A percentile compares a stretch with the other conserved stretches of the same genome.
Evolutionary conservation across 805 yeast species (phyloP).

Genomic region (Kluyveromyces wickerhamii): DNA sequence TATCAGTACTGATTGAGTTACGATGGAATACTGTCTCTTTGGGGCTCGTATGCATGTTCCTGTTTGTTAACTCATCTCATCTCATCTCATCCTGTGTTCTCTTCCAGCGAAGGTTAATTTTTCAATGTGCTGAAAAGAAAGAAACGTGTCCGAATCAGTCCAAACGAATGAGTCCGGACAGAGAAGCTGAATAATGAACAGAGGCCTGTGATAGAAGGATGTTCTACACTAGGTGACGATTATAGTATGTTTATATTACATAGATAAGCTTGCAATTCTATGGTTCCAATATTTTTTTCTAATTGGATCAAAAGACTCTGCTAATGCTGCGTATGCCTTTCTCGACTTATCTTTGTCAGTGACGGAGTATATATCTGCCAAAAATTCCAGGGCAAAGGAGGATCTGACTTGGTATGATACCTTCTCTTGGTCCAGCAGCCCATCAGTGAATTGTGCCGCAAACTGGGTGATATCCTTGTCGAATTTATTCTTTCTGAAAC

Average conservation of each 20-base stretch:
- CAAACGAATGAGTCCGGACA: no score
- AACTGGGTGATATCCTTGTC: slow-evolving; percentile 38
- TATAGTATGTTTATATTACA: no score
- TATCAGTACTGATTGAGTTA: neutral
- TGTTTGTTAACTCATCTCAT: slow-evolving; percentile 1
- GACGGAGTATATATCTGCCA: slow-evolving; percentile 42
- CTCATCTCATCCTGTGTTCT: slow-evolving; percentile 4
- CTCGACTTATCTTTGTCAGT: slow-evolving; percentile 30
- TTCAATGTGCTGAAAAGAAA: no score
- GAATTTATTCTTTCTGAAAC: slow-evolving; percentile 17
- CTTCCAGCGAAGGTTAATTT: no score
- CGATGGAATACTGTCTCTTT: no score
- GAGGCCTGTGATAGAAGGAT: no score
- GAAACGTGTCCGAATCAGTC: no score
- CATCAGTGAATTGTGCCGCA: slow-evolving; percentile 36
- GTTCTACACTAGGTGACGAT: no score
- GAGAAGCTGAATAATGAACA: no score
- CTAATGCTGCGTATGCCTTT: slow-evolving; percentile 44
- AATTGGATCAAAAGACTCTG: slow-evolving; percentile 50
- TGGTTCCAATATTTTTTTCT: slow-evolving; percentile 56
- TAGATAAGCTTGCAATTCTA: slow-evolving; percentile 20
- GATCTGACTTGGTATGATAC: slow-evolving; percentile 34
- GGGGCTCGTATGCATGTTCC: no score
- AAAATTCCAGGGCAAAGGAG: slow-evolving; percentile 54
- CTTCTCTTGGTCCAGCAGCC: slow-evolving; percentile 16